Conservation (phyloP, 352 stramenopile species). For the Stephanocyclus meneghinianus region DNA sequence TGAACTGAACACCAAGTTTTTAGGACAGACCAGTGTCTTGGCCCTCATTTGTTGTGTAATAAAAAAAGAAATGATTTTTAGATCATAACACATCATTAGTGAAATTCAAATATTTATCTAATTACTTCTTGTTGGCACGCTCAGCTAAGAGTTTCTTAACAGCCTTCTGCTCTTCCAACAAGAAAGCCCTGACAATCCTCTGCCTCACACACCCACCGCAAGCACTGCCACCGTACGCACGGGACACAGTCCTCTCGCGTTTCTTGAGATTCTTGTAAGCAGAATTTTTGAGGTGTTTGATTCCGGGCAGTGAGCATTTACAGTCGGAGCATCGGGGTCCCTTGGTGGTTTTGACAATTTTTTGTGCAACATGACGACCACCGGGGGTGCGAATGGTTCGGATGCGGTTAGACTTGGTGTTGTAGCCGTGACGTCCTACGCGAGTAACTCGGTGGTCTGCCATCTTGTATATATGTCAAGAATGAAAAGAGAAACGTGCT, state of each 20-base stretch:
- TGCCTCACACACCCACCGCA: slow-evolving; percentile 92
- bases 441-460: slow-evolving; percentile 95
- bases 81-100: slow-evolving; percentile 13
- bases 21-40: too few relatives aligned
- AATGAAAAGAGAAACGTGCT: slow-evolving; percentile 15
- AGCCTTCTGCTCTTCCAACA: slow-evolving; percentile 99
- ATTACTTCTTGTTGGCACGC: slow-evolving; percentile 84
- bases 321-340: slow-evolving; percentile 96
- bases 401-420: slow-evolving; percentile 92
- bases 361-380: slow-evolving; percentile 90
- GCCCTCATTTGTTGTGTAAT: too few relatives aligned
- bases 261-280: slow-evolving; percentile 87
- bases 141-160: slow-evolving; percentile 98
- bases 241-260: slow-evolving; percentile 91
- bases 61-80: too few relatives aligned
- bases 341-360: slow-evolving; percentile 91
- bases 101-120: slow-evolving; percentile 25
- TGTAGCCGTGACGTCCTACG: slow-evolving; percentile 94
- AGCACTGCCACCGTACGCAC: slow-evolving; percentile 94
- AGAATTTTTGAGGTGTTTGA: slow-evolving; percentile 85
- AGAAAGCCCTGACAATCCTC: slow-evolving; percentile 96
- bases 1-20: too few relatives aligned
- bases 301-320: slow-evolving; percentile 89
- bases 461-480: slow-evolving; percentile 55
- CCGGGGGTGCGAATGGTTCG: slow-evolving; percentile 94